Base-by-base conservation (phyloP, 2,329 filamentous ascomycete species). In the Chaetomiaceae sp. region DNA sequence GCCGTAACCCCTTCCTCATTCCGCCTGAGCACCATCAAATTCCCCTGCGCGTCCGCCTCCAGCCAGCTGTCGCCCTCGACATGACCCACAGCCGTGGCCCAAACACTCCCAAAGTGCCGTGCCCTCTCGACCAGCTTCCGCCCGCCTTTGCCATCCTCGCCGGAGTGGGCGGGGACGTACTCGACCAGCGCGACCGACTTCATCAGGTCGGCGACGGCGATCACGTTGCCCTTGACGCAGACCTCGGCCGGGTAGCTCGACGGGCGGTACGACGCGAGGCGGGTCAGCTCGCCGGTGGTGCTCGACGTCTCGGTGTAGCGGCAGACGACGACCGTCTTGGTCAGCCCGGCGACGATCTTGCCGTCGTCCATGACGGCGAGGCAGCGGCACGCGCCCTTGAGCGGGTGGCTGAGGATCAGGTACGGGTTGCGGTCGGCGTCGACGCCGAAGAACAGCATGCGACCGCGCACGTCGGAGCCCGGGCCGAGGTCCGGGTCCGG, bases 151-250 rank as follows among this genome's bases (percentile, higher is more conserved):
- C 8, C 74, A 19, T 41, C 30, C 6, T 31, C 13, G 2, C 23
- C 30, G 8, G n/a, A 37, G 7, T 31, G 66, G 2, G 81, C 77
- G 3, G 77, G 76, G 0, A 76, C 73, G 63, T 86, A 93, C 63
- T 93, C 77, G 8, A 96, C 74, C 5, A 97, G 72, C 1, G 86
- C 84, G 20, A 95, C 75, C 1, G 89, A 95, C 70, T 97, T 96
- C 87, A 96, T 96, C 40, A 99, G 72, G 63, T 99, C 93, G 0
- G 86, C 87, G 9, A 97, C 83, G 0, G 87, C 89, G 55, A 99
- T 91, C 20, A 81, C 75, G 58, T 85, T 83, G 1, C 79, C 86
- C 1, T 82, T 80, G 13, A 96, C 78, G 9, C 85, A 82, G 6
- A 97, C 67, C 58, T 92, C 88, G 14, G 95, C 81, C 0, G 93